phyloP scores from a whole-genome alignment of 1,284 basidiomycete genomes.

The Malassezia slooffiae region DNA sequence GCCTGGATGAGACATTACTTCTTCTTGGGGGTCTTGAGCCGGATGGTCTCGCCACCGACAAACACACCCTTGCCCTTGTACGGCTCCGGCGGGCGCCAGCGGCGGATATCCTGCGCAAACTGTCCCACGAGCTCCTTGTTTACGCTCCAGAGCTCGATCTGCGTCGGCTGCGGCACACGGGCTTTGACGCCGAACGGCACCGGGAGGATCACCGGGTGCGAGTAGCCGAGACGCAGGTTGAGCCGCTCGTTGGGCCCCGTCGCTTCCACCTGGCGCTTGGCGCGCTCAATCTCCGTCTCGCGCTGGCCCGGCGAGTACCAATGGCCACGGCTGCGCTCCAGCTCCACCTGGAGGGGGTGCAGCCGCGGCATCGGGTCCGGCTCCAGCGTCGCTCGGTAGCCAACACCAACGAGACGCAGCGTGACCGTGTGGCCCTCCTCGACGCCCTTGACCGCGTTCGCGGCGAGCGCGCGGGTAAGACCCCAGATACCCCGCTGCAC shows the following conservation, averaged over 20 bases:
- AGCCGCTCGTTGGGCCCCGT: constrained; percentile 24
- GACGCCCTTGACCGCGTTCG: constrained; percentile 82
- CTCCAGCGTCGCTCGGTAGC: constrained; percentile 80
- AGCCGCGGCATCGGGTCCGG: constrained; percentile 55
- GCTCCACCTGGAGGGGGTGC: constrained; percentile 24
- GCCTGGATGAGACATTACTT: constrained; percentile 56
- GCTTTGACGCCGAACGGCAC: constrained; percentile 53
- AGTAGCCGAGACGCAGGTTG: constrained; percentile 59
- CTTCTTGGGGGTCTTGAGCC: constrained; percentile 85
- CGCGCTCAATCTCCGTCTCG: constrained; percentile 20
- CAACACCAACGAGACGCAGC: constrained; percentile 83
- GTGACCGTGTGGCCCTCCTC: constrained; percentile 72
- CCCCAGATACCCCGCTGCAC: constrained; percentile 84
- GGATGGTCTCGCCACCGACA: constrained; percentile 74
- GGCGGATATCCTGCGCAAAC: constrained; percentile 75
- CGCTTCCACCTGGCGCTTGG: constrained; percentile 12
- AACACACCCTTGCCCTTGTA: constrained; percentile 85
- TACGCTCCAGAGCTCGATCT: constrained; percentile 51
- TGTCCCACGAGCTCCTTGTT: constrained; percentile 61
- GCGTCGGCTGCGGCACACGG: constrained; percentile 49
- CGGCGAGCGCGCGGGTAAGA: constrained; percentile 72
- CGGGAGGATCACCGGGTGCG: constrained; percentile 71
- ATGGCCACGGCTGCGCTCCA: constrained; percentile 16
- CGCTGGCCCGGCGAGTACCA: constrained; percentile 26
- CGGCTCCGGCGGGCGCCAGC: constrained; percentile 80